Conservation (phyloP, 345 rosid genomes). For the Cochlearia excelsa region DNA sequence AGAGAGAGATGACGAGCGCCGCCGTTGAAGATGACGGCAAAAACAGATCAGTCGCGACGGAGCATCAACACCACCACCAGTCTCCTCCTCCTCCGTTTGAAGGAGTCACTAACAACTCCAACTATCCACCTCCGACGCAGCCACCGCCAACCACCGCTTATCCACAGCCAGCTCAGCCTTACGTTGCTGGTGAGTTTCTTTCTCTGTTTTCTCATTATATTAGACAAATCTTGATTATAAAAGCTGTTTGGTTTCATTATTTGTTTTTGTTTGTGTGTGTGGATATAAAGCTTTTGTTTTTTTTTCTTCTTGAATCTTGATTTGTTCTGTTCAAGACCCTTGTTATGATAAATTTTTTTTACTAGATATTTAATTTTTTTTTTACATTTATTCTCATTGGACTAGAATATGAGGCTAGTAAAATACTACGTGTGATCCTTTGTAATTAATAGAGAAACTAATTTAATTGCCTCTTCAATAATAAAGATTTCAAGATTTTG, state of each 20-base stretch:
- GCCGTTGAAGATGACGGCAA: slow-evolving; percentile 16
- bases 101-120: slow-evolving; percentile 29
- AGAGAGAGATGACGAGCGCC: slow-evolving; percentile 29
- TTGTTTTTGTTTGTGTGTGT: background rate
- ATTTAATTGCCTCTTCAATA: too few relatives aligned
- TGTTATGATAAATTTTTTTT: background rate
- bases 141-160: slow-evolving; percentile 22
- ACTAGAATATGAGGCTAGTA: too few relatives aligned
- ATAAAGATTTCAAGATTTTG: too few relatives aligned
- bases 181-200: slow-evolving; percentile 21
- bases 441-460: too few relatives aligned
- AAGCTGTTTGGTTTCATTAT: background rate
- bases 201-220: slow-evolving; percentile 6
- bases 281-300: background rate
- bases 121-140: slow-evolving; percentile 29
- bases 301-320: background rate
- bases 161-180: slow-evolving; percentile 37
- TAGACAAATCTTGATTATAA: background rate
- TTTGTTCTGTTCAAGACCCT: slow-evolving; percentile 4
- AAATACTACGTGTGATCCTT: too few relatives aligned
- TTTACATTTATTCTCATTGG: too few relatives aligned
- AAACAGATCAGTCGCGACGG: slow-evolving; percentile 27
- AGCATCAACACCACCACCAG: slow-evolving; percentile 22
- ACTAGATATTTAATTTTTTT: too few relatives aligned
- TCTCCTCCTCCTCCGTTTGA: slow-evolving; percentile 29